Evolutionary conservation across 2,329 filamentous ascomycete genomes (phyloP).

Genomic region (Raffaelea deltoideospora): DNA sequence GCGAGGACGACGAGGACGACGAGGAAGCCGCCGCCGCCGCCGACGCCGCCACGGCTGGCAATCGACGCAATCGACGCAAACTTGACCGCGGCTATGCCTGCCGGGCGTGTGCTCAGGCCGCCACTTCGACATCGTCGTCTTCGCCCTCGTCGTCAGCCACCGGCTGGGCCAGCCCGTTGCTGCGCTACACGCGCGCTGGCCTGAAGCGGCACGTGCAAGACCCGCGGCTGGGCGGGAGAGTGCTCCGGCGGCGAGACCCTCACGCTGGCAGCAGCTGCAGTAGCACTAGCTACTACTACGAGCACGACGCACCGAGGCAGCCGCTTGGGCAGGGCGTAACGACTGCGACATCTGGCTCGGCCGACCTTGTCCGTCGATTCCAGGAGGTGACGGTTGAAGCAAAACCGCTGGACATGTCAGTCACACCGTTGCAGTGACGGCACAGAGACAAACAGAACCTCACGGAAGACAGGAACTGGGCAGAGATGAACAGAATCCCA

Average conservation of each 20-base stretch:
- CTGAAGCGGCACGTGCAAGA: slow-evolving; percentile 7
- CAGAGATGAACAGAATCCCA: too few relatives aligned
- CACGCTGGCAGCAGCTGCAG: background rate
- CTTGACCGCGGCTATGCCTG: slow-evolving; percentile 7
- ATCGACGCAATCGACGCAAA: too few relatives aligned
- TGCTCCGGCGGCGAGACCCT: slow-evolving; percentile 3
- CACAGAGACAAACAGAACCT: too few relatives aligned
- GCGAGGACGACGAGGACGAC: background rate
- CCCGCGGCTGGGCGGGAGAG: slow-evolving; percentile 6
- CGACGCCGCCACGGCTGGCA: too few relatives aligned
- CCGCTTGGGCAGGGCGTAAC: slow-evolving; percentile 7
- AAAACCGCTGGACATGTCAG: too few relatives aligned
- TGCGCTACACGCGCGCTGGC: slow-evolving; percentile 6
- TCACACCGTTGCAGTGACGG: too few relatives aligned
- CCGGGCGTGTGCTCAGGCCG: slow-evolving; percentile 7
- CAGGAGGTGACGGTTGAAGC: background rate
- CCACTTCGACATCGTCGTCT: slow-evolving; percentile 2
- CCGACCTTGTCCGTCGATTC: slow-evolving; percentile 7
- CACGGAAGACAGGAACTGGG: too few relatives aligned
- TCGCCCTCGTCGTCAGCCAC: too few relatives aligned
- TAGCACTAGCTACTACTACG: too few relatives aligned
- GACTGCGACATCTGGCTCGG: too few relatives aligned
- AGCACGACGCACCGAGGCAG: slow-evolving; percentile 7
- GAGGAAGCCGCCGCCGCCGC: background rate
- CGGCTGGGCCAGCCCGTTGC: slow-evolving; percentile 9